Percentiles rank a stretch among this genome's conserved stretches.
phyloP scores from a whole-genome alignment of 495 filamentous ascomycete species.

The Podospora fimiseda region DNA sequence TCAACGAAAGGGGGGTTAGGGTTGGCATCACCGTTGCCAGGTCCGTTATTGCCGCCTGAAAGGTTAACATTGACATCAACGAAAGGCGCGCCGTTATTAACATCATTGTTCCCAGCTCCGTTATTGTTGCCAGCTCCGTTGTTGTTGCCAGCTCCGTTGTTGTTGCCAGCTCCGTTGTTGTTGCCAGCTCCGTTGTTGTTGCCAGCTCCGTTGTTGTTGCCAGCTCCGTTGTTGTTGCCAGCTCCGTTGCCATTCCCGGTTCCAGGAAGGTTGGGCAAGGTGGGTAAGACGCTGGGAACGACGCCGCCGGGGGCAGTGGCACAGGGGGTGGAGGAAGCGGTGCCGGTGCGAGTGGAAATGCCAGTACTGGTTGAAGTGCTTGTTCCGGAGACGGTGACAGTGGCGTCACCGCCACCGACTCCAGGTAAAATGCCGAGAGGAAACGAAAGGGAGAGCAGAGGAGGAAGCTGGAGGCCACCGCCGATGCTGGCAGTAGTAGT shows the following conservation, averaged over 20 bases:
- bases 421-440: too few species aligned
- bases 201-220: neutral
- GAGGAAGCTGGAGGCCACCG: neutral
- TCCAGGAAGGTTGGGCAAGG: neutral
- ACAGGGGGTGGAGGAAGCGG: too few species aligned
- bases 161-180: neutral
- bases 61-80: neutral
- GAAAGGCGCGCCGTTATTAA: neutral
- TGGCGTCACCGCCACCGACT: too few species aligned
- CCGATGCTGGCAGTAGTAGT: neutral
- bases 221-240: neutral
- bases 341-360: too few species aligned
- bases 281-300: neutral
- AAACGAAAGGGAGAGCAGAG: neutral
- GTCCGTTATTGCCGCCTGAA: neutral
- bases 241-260: neutral
- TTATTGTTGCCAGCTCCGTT: neutral
- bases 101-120: neutral
- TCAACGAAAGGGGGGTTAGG: neutral
- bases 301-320: too few species aligned
- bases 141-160: neutral
- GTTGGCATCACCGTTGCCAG: neutral
- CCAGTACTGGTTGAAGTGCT: too few species aligned
- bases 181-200: neutral
- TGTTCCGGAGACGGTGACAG: too few species aligned